These are phyloP conservation scores for Calocybe cyanea DNA, from an alignment of 768 basidiomycete genomes.

Conservation along the genomic window DNA sequence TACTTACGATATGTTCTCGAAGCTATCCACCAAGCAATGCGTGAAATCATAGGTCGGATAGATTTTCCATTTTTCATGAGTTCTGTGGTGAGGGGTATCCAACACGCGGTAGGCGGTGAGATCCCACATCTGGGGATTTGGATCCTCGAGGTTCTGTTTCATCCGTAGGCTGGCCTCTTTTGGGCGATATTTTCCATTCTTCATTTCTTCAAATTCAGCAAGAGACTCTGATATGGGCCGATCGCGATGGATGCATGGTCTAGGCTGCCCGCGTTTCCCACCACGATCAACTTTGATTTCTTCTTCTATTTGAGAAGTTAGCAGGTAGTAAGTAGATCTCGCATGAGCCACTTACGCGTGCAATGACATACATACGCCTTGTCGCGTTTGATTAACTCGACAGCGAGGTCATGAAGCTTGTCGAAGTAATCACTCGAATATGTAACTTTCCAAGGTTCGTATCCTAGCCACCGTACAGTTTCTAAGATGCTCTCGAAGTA, in stretches of 20 bases:
- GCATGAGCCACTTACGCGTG: slow-evolving; percentile 60
- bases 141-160: slow-evolving; percentile 92
- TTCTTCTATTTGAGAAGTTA: slow-evolving; percentile 56
- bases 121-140: slow-evolving; percentile 99
- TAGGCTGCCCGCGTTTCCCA: slow-evolving; percentile 75
- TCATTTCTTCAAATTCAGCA: slow-evolving; percentile 88
- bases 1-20: slow-evolving; percentile 97
- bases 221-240: slow-evolving; percentile 87
- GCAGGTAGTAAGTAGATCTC: background rate
- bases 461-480: slow-evolving; percentile 94
- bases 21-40: slow-evolving; percentile 96
- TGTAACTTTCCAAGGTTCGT: slow-evolving; percentile 97
- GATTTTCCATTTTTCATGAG: slow-evolving; percentile 90
- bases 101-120: slow-evolving; percentile 94
- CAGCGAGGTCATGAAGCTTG: slow-evolving; percentile 78
- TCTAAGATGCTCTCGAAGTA: slow-evolving; percentile 98
- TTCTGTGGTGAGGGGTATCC: slow-evolving; percentile 88
- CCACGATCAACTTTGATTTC: slow-evolving; percentile 89
- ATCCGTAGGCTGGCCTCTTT: slow-evolving; percentile 93
- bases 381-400: slow-evolving; percentile 83
- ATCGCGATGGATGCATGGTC: slow-evolving; percentile 81
- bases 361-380: slow-evolving; percentile 97
- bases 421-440: slow-evolving; percentile 98
- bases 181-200: slow-evolving; percentile 81
- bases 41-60: slow-evolving; percentile 99